phyloP scores from a whole-genome alignment of 1,139 yeast genomes.

The Candida pseudoviswanathii region DNA sequence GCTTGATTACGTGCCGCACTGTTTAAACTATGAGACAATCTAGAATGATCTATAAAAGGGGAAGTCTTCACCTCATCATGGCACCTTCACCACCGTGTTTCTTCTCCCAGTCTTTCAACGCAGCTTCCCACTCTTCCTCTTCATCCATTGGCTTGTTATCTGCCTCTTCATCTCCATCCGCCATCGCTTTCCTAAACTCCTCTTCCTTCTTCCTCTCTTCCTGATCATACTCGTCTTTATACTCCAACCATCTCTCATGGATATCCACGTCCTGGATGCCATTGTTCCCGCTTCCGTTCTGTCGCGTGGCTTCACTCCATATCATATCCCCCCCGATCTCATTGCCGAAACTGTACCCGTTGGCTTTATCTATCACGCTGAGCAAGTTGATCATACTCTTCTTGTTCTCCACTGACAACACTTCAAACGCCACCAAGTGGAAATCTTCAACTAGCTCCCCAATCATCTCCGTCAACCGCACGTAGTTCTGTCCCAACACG shows the following conservation, averaged over 20 bases:
- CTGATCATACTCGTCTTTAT: constrained; percentile 63
- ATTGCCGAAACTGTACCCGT: constrained; percentile 90
- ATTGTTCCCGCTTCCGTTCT: constrained; percentile 47
- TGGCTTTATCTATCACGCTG: constrained; percentile 81
- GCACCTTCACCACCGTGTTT: constrained; percentile 18
- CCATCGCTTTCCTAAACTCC: constrained; percentile 13
- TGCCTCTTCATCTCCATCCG: constrained; percentile 2
- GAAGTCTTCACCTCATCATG: constrained; percentile 8
- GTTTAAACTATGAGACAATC: background rate
- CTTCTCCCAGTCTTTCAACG: constrained; percentile 65
- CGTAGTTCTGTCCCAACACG: constrained; percentile 62
- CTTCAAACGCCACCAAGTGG: constrained; percentile 86
- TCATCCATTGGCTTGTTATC: constrained; percentile 43
- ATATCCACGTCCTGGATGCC: constrained; percentile 60
- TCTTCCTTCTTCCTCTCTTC: constrained; percentile 30
- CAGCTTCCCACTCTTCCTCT: constrained; percentile 73
- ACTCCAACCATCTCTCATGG: constrained; percentile 95
- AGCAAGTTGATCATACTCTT: constrained; percentile 84
- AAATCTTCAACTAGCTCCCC: constrained; percentile 87
- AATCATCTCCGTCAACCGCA: constrained; percentile 72
- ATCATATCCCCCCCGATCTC: constrained; percentile 95
- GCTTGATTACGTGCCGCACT: no score
- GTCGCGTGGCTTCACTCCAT: constrained; percentile 94
- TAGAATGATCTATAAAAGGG: constrained; percentile 2
- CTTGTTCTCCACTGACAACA: constrained; percentile 87